phyloP scores from a whole-genome alignment of 495 filamentous ascomycete species.

The Podospora pseudocomata region DNA sequence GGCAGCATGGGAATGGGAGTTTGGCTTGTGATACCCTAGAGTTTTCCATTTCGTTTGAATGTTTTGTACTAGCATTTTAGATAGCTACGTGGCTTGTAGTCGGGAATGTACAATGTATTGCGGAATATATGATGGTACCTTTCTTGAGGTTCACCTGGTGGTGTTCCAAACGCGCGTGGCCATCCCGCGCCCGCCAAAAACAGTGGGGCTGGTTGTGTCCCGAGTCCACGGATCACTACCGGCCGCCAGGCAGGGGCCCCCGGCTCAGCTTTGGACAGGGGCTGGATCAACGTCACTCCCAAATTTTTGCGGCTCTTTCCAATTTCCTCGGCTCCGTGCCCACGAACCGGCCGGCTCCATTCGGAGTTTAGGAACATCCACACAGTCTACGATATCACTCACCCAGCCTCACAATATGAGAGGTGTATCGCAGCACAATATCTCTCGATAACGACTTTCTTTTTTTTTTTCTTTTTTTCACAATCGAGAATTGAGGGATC shows the following conservation, averaged over 20 bases:
- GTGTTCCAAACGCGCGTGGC: background rate
- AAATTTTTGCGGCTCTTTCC: conserved; percentile 15
- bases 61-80: too few relatives aligned
- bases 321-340: background rate
- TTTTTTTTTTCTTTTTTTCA: background rate
- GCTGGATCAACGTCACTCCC: conserved; percentile 2
- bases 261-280: conserved; percentile 3
- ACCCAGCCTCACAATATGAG: background rate
- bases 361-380: background rate
- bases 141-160: background rate
- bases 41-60: background rate
- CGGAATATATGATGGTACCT: background rate
- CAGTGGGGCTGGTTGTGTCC: conserved; percentile 1
- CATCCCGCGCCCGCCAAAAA: background rate
- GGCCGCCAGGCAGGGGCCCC: conserved; percentile 22
- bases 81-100: too few relatives aligned
- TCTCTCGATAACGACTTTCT: background rate
- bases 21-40: conserved; percentile 21
- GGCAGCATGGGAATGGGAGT: background rate
- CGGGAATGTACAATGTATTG: too few relatives aligned
- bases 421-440: background rate
- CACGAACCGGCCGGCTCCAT: background rate
- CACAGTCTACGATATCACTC: background rate
- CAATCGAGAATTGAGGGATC: background rate
- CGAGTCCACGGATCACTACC: conserved; percentile 16